Percentiles rank a stretch among this genome's conserved stretches.
phyloP scores from a whole-genome alignment of 2,329 filamentous ascomycete genomes.

The Zymoseptoria ardabiliae region DNA sequence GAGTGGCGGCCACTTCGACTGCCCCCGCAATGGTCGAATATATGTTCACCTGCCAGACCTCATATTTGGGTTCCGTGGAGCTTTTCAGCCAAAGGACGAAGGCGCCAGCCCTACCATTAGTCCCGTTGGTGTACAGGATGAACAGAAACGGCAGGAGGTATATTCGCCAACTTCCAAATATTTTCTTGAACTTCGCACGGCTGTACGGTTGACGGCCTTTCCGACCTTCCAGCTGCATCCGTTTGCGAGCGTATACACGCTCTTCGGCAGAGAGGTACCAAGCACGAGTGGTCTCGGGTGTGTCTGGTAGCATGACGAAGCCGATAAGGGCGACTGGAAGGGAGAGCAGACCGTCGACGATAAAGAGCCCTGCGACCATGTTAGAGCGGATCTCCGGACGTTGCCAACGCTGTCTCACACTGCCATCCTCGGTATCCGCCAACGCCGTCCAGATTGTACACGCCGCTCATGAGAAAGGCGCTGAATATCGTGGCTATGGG shows the following conservation, averaged over 20 bases:
- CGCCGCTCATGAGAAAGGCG: slow-evolving; percentile 49
- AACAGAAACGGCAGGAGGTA: slow-evolving; percentile 53
- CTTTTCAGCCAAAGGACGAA: slow-evolving; percentile 45
- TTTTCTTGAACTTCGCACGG: slow-evolving; percentile 44
- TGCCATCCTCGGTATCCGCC: slow-evolving; percentile 44
- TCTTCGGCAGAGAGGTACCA: slow-evolving; percentile 40
- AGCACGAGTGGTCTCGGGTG: slow-evolving; percentile 43
- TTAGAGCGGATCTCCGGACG: not conserved
- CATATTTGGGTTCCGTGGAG: slow-evolving; percentile 39
- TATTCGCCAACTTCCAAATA: slow-evolving; percentile 58
- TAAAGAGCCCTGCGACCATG: slow-evolving; percentile 24
- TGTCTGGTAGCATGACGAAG: slow-evolving; percentile 43
- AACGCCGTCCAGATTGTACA: slow-evolving; percentile 42
- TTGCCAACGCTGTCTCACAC: slow-evolving; percentile 24
- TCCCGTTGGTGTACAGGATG: slow-evolving; percentile 57
- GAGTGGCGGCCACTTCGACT: slow-evolving; percentile 51
- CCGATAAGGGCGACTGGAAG: slow-evolving; percentile 46
- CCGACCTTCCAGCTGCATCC: slow-evolving; percentile 46
- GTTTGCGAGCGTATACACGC: slow-evolving; percentile 38
- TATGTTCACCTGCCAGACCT: slow-evolving; percentile 48
- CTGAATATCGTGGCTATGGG: slow-evolving; percentile 41
- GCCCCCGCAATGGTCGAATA: slow-evolving; percentile 45
- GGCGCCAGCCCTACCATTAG: slow-evolving; percentile 44
- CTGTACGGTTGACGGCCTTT: slow-evolving; percentile 41
- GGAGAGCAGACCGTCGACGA: slow-evolving; percentile 49